These are phyloP conservation scores for Nematodospora anomalae DNA, from an alignment of 1,139 yeast genomes.

Conservation along the genomic window DNA sequence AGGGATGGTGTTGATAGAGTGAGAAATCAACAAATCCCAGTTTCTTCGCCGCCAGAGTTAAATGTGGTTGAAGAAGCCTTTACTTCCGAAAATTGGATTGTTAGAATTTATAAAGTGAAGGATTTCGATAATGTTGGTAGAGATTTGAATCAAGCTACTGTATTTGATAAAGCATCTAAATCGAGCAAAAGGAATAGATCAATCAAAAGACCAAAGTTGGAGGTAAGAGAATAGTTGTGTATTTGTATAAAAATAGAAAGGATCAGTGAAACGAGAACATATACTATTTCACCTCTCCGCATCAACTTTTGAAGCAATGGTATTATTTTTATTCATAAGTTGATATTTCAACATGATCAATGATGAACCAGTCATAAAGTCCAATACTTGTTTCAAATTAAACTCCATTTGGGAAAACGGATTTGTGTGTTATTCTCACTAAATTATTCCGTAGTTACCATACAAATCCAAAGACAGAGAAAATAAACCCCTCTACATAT, in stretches of 20 bases:
- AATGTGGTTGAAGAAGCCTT: slow-evolving; percentile 89
- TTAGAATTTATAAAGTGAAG: slow-evolving; percentile 90
- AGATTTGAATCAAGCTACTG: slow-evolving; percentile 52
- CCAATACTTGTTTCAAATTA: too few species aligned
- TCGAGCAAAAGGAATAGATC: slow-evolving; percentile 35
- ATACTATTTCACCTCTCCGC: neutral
- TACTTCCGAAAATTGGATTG: slow-evolving; percentile 96
- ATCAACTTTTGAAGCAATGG: too few species aligned
- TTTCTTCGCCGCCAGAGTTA: slow-evolving; percentile 57
- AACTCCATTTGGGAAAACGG: too few species aligned
- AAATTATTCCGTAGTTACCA: too few species aligned
- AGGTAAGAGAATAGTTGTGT: slow-evolving; percentile 39
- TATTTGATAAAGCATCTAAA: slow-evolving; percentile 33
- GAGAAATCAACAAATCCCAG: slow-evolving; percentile 74
- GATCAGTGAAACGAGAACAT: neutral
- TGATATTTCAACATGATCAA: too few species aligned
- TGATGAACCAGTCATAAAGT: too few species aligned
- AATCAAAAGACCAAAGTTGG: slow-evolving; percentile 57
- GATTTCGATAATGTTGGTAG: slow-evolving; percentile 88
- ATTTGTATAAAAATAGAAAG: neutral
- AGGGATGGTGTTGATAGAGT: slow-evolving; percentile 80
- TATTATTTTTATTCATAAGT: too few species aligned
- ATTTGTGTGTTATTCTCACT: too few species aligned
- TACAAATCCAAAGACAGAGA: too few species aligned
- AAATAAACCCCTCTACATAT: too few species aligned